These are phyloP conservation scores for Paxillus rubicundulus DNA, from an alignment of 768 basidiomycete species.

Conservation along the genomic window DNA sequence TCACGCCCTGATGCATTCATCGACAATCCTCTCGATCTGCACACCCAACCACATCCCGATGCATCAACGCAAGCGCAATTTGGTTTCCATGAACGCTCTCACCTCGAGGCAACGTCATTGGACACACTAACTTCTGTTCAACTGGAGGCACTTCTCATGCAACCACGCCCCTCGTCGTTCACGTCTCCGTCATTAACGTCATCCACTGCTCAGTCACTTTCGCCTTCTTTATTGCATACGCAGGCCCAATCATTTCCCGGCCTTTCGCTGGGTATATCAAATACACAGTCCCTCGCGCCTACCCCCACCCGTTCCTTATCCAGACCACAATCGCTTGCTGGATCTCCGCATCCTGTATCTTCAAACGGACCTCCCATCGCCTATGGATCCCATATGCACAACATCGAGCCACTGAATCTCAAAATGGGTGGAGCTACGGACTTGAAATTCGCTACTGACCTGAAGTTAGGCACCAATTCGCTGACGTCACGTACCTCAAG, in stretches of 20 bases:
- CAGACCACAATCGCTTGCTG: slow-evolving; percentile 27
- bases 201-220: slow-evolving; percentile 7
- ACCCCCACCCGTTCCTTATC: slow-evolving; percentile 24
- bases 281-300: slow-evolving; percentile 19
- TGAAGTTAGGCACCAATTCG: slow-evolving; percentile 19
- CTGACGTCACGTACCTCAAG: slow-evolving; percentile 23
- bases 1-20: slow-evolving; percentile 23
- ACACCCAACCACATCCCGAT: slow-evolving; percentile 22
- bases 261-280: slow-evolving; percentile 14
- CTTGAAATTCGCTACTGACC: slow-evolving; percentile 23
- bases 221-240: slow-evolving; percentile 15
- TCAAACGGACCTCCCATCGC: slow-evolving; percentile 21
- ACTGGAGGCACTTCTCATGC: slow-evolving; percentile 27
- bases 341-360: slow-evolving; percentile 26
- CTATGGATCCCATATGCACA: slow-evolving; percentile 16
- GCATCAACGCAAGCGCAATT: slow-evolving; percentile 22
- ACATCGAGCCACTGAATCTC: slow-evolving; percentile 11
- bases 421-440: slow-evolving; percentile 15
- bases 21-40: slow-evolving; percentile 17
- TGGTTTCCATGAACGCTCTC: slow-evolving; percentile 26
- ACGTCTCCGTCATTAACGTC: slow-evolving; percentile 24
- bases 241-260: slow-evolving; percentile 16
- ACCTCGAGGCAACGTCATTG: slow-evolving; percentile 15
- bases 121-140: slow-evolving; percentile 27
- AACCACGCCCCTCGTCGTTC: slow-evolving; percentile 22